Percentiles rank a stretch among this genome's conserved stretches.
phyloP scores from a whole-genome alignment of 495 filamentous ascomycete genomes.

The Penicillium steckii region DNA sequence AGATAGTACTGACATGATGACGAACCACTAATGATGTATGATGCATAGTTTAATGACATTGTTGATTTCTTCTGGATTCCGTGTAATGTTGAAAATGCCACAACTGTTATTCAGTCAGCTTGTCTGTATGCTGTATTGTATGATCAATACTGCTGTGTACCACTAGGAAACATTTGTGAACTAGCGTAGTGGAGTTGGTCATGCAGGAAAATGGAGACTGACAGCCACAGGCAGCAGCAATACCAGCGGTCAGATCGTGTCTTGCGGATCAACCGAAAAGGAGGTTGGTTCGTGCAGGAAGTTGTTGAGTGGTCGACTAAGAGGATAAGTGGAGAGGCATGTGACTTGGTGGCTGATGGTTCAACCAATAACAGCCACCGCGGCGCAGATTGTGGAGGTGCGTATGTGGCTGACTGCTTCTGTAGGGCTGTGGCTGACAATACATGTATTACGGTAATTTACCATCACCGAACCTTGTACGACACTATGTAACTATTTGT shows the following conservation, averaged over 20 bases:
- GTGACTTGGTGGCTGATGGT: slow-evolving; percentile 13
- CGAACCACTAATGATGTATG: slow-evolving; percentile 8
- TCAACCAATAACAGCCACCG: not conserved
- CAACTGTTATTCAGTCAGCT: no score
- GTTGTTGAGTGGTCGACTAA: slow-evolving; percentile 11
- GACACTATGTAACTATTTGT: no score
- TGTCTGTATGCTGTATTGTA: no score
- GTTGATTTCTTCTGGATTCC: not conserved
- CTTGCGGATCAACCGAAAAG: slow-evolving; percentile 5
- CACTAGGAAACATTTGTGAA: no score
- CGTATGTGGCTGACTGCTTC: slow-evolving; percentile 21
- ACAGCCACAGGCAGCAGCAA: slow-evolving; percentile 20
- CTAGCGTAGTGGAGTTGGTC: no score
- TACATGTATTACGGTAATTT: not conserved
- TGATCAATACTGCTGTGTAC: no score
- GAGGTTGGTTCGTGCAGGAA: not conserved
- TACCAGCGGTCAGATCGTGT: slow-evolving; percentile 4
- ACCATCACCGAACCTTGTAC: not conserved
- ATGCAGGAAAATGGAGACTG: no score
- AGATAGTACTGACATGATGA: slow-evolving; percentile 23
- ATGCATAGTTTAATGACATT: slow-evolving; percentile 6
- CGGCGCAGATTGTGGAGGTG: not conserved
- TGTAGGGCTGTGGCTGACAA: slow-evolving; percentile 31
- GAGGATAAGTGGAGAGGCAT: slow-evolving; percentile 3
- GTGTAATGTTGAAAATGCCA: no score